These are phyloP conservation scores for Pseudozyma hubeiensis DNA, from an alignment of 1,284 basidiomycete species.

Conservation along the genomic window DNA sequence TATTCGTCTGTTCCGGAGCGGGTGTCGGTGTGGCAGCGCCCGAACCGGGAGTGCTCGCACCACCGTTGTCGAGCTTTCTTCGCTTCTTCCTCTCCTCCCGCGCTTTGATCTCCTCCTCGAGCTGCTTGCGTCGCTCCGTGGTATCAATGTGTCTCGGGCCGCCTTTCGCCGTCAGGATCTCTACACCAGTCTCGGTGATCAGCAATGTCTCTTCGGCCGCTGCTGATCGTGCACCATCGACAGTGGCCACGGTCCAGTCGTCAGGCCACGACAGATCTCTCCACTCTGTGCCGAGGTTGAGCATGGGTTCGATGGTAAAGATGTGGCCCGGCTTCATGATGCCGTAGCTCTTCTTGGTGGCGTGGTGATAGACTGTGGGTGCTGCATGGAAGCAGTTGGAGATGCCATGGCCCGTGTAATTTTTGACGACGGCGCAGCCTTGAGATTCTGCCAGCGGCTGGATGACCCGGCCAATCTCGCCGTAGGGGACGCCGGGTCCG, in stretches of 20 bases:
- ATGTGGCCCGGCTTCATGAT: conserved; percentile 66
- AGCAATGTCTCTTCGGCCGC: conserved; percentile 67
- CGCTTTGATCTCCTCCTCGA: conserved; percentile 38
- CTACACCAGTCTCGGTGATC: conserved; percentile 66
- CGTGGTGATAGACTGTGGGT: conserved; percentile 84
- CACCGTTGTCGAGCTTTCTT: conserved; percentile 37
- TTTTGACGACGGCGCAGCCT: conserved; percentile 77
- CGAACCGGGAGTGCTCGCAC: conserved; percentile 19
- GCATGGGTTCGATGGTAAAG: conserved; percentile 68
- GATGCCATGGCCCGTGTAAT: conserved; percentile 88
- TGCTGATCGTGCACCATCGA: conserved; percentile 62
- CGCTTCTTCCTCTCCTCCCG: conserved; percentile 45
- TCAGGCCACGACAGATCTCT: conserved; percentile 67
- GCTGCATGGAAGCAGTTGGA: conserved; percentile 82
- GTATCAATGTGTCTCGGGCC: conserved; percentile 62
- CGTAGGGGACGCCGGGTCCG: conserved; percentile 80
- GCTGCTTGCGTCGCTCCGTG: conserved; percentile 51
- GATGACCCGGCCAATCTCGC: conserved; percentile 81
- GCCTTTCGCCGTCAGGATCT: conserved; percentile 65
- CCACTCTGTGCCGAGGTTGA: conserved; percentile 61
- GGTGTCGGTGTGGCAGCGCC: conserved; percentile 40
- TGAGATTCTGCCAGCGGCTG: conserved; percentile 71
- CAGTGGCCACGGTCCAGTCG: conserved; percentile 66
- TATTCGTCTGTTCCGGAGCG: conserved; percentile 30
- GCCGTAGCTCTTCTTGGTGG: conserved; percentile 67